Base-by-base conservation (phyloP, 192 early-diverging fungal species). In the Allomyces macrogynus region DNA sequence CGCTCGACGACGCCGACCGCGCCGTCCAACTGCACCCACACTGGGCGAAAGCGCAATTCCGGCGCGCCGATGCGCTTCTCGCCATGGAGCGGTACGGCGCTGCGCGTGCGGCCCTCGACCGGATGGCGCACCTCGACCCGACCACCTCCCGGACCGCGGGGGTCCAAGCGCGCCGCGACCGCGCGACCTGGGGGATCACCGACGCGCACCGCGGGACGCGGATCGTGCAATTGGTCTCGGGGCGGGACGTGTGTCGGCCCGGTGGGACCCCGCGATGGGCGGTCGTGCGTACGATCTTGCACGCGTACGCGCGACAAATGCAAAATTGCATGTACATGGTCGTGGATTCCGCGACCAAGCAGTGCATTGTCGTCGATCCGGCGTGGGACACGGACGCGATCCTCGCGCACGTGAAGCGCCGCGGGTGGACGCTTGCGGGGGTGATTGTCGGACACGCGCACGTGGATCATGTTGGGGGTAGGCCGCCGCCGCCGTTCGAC, bases 311-410 rank as follows among this genome's bases (percentile, higher is more conserved):
- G 10, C 69, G 70, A 11, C 78, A 83, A 23, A 91, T 95, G 89
- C 79, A 78, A 61, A 95, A 95, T 73, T 89, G 85, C 66, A 78
- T 92, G 22, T 91, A 95, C 72, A 68, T 91, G 3, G 80, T 94
- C 10, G 80, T 96, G 20, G 93, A 96, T 70, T 85, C 89, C 25
- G 84, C 85, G 16, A 20, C 22, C 63, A 27, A 40, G 57, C 62
- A 10, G 62, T 62, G 25, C 61, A 67, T 25, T 25, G 12, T 25
- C 0, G 16, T 44, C 25, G 12, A 61, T 43, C 68, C 84, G 77
- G 94, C 91, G 76, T 94, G 92, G 93, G 93, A 94, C 70, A 76
- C 93, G 32, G 89, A 92, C 70, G 89, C 87, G 4, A 85, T 94
- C 43, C 25, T 86, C 44, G 78, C 76, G 22, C 79, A 77, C 54